Conservation (phyloP, 163 green algal genomes). For the Scenedesmus sp. region DNA sequence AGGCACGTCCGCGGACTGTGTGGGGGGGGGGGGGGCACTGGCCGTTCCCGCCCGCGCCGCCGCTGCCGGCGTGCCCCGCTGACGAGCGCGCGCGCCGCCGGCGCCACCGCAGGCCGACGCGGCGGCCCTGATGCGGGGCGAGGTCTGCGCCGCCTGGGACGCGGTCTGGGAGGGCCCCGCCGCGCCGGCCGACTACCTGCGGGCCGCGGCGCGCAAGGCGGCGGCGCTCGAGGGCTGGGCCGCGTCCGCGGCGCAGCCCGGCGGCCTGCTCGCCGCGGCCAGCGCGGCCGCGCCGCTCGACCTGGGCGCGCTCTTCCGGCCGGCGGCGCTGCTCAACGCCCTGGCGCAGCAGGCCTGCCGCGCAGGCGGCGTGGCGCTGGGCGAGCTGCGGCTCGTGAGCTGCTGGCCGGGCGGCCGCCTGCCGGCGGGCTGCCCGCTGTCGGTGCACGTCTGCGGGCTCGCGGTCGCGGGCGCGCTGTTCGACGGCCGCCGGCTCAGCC, state of each 20-base stretch:
- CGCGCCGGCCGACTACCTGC: constrained; percentile 66
- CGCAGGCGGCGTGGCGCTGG: constrained; percentile 48
- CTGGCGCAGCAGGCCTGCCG: constrained; percentile 73
- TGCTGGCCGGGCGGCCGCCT: constrained; percentile 61
- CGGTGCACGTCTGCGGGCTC: constrained; percentile 51
- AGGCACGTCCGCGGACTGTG: constrained; percentile 29
- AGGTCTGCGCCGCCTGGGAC: constrained; percentile 69
- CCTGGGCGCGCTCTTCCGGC: constrained; percentile 72
- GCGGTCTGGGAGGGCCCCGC: constrained; percentile 68
- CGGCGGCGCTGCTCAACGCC: constrained; percentile 77
- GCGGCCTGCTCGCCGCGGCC: constrained; percentile 34
- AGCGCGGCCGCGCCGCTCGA: constrained; percentile 53
- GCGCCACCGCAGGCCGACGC: constrained; percentile 53
- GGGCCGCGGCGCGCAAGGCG: constrained; percentile 56
- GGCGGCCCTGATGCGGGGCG: constrained; percentile 55
- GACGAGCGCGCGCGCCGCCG: too few species aligned
- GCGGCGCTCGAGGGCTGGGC: constrained; percentile 58
- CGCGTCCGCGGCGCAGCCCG: constrained; percentile 13
- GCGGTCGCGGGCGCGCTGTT: constrained; percentile 70
- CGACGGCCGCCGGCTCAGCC: constrained; percentile 62
- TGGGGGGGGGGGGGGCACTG: not conserved
- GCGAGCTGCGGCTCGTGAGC: constrained; percentile 69
- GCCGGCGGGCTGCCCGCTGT: constrained; percentile 14
- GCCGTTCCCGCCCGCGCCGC: constrained; percentile 43
- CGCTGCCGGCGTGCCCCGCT: constrained; percentile 27